Evolutionary conservation across 106 monocot species (phyloP).

Genomic region (Apostasia shenzhenica): DNA sequence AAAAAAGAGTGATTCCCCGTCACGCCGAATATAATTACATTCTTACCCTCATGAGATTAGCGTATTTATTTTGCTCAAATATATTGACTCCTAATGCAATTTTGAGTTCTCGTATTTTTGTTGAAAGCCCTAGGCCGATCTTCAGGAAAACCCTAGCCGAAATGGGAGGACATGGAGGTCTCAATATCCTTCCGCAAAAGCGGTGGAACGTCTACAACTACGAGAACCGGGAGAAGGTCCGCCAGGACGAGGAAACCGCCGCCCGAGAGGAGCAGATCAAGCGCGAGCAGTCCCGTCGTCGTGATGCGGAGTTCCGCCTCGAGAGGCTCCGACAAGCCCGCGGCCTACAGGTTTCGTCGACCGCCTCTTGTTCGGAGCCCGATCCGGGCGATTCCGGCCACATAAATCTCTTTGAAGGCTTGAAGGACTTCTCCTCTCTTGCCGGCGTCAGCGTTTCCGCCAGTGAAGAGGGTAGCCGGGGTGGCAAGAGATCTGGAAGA

Average conservation of each 20-base stretch:
- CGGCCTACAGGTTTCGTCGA: slow-evolving; percentile 8
- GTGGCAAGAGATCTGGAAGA: slow-evolving; percentile 7
- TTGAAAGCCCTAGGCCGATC: no score
- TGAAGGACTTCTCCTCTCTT: slow-evolving; percentile 38
- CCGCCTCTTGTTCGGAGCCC: background rate
- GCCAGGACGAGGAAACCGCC: slow-evolving; percentile 81
- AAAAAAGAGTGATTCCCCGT: no score
- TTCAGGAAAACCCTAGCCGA: background rate
- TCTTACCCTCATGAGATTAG: no score
- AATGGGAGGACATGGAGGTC: slow-evolving; percentile 94
- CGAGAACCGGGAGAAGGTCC: slow-evolving; percentile 97
- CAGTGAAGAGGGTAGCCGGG: background rate
- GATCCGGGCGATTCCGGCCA: slow-evolving; percentile 37
- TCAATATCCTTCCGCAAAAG: slow-evolving; percentile 97
- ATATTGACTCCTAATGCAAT: no score
- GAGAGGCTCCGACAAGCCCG: slow-evolving; percentile 54
- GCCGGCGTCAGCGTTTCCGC: background rate
- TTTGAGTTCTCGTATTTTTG: no score
- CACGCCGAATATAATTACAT: no score
- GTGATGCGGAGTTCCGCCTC: slow-evolving; percentile 71
- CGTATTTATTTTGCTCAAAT: no score
- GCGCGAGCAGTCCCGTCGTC: slow-evolving; percentile 62
- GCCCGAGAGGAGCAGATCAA: slow-evolving; percentile 82
- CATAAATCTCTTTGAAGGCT: slow-evolving; percentile 72
- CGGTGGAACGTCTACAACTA: slow-evolving; percentile 97